Evolutionary conservation across 805 yeast species (phyloP), one percentile per base, ranked within the genome.

Genomic region (Suhomyces vadensis): DNA sequence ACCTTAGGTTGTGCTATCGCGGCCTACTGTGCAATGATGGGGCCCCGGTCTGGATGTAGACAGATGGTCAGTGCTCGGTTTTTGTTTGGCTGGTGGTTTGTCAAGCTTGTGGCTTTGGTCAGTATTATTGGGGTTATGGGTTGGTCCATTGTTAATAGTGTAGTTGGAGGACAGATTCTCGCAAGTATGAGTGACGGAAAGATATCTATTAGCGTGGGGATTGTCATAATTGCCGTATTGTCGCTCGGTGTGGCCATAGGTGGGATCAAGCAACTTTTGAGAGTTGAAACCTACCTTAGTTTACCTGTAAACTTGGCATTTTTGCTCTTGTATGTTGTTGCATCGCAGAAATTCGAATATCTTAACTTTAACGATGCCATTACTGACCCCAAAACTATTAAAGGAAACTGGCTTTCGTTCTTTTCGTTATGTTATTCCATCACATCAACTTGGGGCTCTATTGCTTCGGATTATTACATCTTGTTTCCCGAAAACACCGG

Each of bases 91-190:
- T 84, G 91, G 82, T 85, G 85, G 83, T 80, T 83, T 52, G 90
- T 89, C 31, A 84, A 85, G 61, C 69, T 87, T 43, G 85, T 87
- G 37, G 82, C 88, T 4, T 61, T 89, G 33, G 78, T 85, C 29
- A 78, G 87, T 36, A 80, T 86, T 46, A 63, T 86, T 35, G 95
- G 96, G 39, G 84, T 85, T 11, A 61, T 87, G 54, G 96, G 96
- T n/a, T 89, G 96, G 96, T 80, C 92, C n/a, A 83, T 89, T 26
- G 90, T 88, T n/a, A 88, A 87, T 59, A 79, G 86, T 53, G 94
- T 88, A 39, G 82, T 87, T 44, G 96, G 95, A 29, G 97, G 97
- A 14, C 90, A 89, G 64, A 83, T 89, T 47, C 63, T 89, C 38
- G 73, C 80, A 9, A 76, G 85, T 33, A 69, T 89, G 16, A 81